Evolutionary conservation across 1,284 basidiomycete species (phyloP).

Genomic region (Malassezia brasiliensis): DNA sequence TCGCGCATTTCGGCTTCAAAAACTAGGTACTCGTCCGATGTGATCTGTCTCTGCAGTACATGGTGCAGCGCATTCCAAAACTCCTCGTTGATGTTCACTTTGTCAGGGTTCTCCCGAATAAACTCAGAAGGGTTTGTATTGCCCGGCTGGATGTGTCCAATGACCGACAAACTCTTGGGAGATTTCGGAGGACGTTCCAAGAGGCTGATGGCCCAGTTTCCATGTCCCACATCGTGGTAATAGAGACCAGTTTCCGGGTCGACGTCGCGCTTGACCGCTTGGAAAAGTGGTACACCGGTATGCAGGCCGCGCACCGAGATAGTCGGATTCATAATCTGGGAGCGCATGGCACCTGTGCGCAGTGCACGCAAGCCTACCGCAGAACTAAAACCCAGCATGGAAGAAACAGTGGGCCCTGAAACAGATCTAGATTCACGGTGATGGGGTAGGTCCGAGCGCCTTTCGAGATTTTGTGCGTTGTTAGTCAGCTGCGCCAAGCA

Average conservation of each 20-base stretch:
- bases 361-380: no score
- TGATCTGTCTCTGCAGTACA: constrained; percentile 29
- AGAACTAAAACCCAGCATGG: no score
- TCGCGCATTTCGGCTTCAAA: constrained; percentile 34
- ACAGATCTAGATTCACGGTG: no score
- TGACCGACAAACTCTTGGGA: constrained; percentile 12
- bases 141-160: constrained; percentile 20
- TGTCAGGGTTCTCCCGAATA: constrained; percentile 27
- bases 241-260: constrained; percentile 28
- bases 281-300: background rate
- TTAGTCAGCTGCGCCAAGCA: background rate
- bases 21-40: constrained; percentile 30
- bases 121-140: constrained; percentile 21
- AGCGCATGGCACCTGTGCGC: background rate
- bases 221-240: constrained; percentile 23
- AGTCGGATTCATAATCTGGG: no score
- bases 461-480: no score
- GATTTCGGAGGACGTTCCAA: constrained; percentile 16
- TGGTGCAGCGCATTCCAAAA: constrained; percentile 36
- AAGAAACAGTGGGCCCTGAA: no score
- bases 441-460: no score
- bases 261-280: background rate
- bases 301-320: background rate
- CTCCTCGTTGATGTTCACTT: constrained; percentile 25
- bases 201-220: constrained; percentile 29